These are phyloP conservation scores for Neocatenulostroma microsporum DNA, from an alignment of 2,329 filamentous ascomycete species.

Conservation along the genomic window DNA sequence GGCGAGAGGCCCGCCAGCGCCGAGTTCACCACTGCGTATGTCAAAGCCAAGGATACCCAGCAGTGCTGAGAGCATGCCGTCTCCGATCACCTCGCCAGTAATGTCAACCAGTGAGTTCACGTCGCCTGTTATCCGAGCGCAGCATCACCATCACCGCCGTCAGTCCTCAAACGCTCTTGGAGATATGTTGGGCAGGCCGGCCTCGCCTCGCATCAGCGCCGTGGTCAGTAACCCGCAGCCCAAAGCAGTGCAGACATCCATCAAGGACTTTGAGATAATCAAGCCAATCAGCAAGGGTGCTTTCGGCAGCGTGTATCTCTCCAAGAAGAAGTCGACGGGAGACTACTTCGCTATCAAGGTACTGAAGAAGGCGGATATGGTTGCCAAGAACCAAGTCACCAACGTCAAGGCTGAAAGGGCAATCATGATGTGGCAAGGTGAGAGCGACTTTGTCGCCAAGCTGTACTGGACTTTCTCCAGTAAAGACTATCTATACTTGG, in stretches of 20 bases:
- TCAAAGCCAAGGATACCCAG: constrained; percentile 66
- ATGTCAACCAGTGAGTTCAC: constrained; percentile 74
- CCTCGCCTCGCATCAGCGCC: constrained; percentile 73
- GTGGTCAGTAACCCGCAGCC: constrained; percentile 73
- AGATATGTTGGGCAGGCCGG: constrained; percentile 52
- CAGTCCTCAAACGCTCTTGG: constrained; percentile 89
- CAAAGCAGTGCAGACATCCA: constrained; percentile 83
- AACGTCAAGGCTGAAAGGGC: constrained; percentile 98
- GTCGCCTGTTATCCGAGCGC: constrained; percentile 57
- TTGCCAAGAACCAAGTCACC: constrained; percentile 97
- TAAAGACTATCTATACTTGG: constrained; percentile 96
- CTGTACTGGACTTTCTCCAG: constrained; percentile 99
- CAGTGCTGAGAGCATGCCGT: constrained; percentile 59
- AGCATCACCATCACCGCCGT: constrained; percentile 57
- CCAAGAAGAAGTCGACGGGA: constrained; percentile 96
- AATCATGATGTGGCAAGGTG: constrained; percentile 99
- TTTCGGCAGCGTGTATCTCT: constrained; percentile 94
- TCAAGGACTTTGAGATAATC: constrained; percentile 99
- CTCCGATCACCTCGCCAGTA: constrained; percentile 84
- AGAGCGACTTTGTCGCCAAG: constrained; percentile 98
- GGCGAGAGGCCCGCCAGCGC: constrained; percentile 62
- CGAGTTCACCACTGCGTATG: constrained; percentile 71
- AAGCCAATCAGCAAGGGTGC: constrained; percentile 99
- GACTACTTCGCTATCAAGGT: constrained; percentile 99
- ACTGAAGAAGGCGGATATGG: constrained; percentile 99